Conservation (phyloP, 169 alveolate genomes). For the Plasmodium gallinaceum region DNA sequence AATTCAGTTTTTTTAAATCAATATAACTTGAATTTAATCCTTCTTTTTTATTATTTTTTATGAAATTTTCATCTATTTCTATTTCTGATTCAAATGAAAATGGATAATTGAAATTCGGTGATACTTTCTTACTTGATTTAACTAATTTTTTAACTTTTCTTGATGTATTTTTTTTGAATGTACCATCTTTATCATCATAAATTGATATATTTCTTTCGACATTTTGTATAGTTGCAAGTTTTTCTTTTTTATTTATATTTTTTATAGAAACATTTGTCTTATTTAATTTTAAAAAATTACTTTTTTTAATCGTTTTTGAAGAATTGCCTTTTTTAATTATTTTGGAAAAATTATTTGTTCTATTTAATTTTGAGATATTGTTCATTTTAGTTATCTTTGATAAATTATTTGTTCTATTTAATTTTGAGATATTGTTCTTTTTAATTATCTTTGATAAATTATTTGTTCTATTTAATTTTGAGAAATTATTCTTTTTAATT, state of each 20-base stretch:
- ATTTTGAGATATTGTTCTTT: too few relatives aligned
- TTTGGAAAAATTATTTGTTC: not conserved
- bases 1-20: slow-evolving; percentile 26
- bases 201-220: not conserved
- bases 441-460: not conserved
- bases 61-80: not conserved
- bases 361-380: not conserved
- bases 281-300: not conserved
- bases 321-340: not conserved
- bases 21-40: slow-evolving; percentile 28
- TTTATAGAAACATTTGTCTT: too few relatives aligned
- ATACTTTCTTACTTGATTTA: not conserved
- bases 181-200: not conserved
- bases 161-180: not conserved
- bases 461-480: not conserved
- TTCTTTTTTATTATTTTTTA: slow-evolving; percentile 4
- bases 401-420: not conserved
- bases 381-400: not conserved
- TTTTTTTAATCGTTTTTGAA: not conserved
- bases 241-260: not conserved
- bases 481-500: not conserved
- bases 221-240: not conserved
- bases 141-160: not conserved
- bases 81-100: not conserved
- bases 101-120: not conserved